Evolutionary conservation across 768 basidiomycete genomes (phyloP).

Genomic region (Paxillus involutus): DNA sequence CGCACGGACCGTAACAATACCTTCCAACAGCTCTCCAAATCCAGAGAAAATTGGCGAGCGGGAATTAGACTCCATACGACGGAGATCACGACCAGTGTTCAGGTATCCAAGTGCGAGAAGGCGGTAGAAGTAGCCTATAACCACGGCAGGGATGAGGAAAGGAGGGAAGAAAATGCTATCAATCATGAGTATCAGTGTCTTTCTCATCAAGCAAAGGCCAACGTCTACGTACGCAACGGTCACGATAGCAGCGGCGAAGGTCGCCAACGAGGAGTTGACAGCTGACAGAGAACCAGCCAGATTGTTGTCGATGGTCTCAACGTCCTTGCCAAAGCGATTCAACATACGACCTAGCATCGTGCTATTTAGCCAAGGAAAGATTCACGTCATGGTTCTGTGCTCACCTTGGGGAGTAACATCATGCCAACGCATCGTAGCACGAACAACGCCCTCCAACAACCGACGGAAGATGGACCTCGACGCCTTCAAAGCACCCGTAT

Average conservation of each 20-base stretch:
- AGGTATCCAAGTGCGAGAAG: slow-evolving; percentile 69
- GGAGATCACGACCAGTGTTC: slow-evolving; percentile 78
- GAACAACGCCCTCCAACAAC: slow-evolving; percentile 67
- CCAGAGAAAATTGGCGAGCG: slow-evolving; percentile 83
- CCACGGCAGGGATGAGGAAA: slow-evolving; percentile 74
- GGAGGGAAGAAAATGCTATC: slow-evolving; percentile 70
- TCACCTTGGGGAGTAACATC: slow-evolving; percentile 80
- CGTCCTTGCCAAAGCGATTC: slow-evolving; percentile 85
- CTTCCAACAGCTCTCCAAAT: slow-evolving; percentile 80
- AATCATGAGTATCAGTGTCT: slow-evolving; percentile 1
- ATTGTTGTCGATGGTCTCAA: slow-evolving; percentile 83
- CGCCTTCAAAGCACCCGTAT: slow-evolving; percentile 47
- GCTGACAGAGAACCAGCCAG: slow-evolving; percentile 67
- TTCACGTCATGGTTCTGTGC: background rate
- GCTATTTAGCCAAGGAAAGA: background rate
- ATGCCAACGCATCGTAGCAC: slow-evolving; percentile 83
- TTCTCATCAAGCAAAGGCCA: slow-evolving; percentile 11
- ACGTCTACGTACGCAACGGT: slow-evolving; percentile 57
- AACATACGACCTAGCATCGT: slow-evolving; percentile 65
- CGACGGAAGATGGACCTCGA: slow-evolving; percentile 41
- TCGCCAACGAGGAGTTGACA: slow-evolving; percentile 73
- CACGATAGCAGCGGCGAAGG: slow-evolving; percentile 73
- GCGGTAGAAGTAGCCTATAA: slow-evolving; percentile 77
- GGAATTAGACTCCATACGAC: slow-evolving; percentile 89
- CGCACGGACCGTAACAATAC: slow-evolving; percentile 90